Conservation (phyloP, 352 stramenopile genomes). For the Paralagenidium karlingii region DNA sequence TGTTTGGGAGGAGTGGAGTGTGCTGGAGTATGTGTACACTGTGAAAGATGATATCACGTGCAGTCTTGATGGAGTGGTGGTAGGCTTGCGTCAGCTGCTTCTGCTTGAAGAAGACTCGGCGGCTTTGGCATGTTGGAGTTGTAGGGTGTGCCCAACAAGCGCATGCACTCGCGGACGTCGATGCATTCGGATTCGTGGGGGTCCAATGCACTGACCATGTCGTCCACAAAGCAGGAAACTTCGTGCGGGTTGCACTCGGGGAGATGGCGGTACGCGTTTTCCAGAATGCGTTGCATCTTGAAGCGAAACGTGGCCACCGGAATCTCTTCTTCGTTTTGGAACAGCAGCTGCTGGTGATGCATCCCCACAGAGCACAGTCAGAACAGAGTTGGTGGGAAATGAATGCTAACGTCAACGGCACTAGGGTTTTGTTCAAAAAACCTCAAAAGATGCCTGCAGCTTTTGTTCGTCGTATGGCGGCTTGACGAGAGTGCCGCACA, state of each 20-base stretch:
- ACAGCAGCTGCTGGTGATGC: constrained; percentile 47
- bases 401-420: too few relatives aligned
- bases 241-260: constrained; percentile 55
- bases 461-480: constrained; percentile 33
- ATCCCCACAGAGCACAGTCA: too few relatives aligned
- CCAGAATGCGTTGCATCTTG: constrained; percentile 54
- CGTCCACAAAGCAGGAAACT: constrained; percentile 57
- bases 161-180: constrained; percentile 54
- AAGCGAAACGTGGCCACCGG: constrained; percentile 46
- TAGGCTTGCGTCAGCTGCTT: too few relatives aligned
- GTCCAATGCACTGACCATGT: constrained; percentile 49
- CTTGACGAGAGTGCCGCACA: constrained; percentile 49
- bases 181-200: constrained; percentile 62
- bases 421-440: too few relatives aligned
- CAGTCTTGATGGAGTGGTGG: too few relatives aligned
- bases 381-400: too few relatives aligned
- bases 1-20: too few relatives aligned
- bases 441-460: constrained; percentile 36
- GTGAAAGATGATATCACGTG: too few relatives aligned
- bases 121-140: constrained; percentile 14
- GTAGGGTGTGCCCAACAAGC: constrained; percentile 39
- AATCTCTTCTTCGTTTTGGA: constrained; percentile 47
- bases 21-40: too few relatives aligned
- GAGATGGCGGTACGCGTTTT: constrained; percentile 47
- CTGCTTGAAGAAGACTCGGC: too few relatives aligned